Base-by-base conservation (phyloP, 176 grass and related monocot genomes). In the Ampelocalamus luodianensis region DNA sequence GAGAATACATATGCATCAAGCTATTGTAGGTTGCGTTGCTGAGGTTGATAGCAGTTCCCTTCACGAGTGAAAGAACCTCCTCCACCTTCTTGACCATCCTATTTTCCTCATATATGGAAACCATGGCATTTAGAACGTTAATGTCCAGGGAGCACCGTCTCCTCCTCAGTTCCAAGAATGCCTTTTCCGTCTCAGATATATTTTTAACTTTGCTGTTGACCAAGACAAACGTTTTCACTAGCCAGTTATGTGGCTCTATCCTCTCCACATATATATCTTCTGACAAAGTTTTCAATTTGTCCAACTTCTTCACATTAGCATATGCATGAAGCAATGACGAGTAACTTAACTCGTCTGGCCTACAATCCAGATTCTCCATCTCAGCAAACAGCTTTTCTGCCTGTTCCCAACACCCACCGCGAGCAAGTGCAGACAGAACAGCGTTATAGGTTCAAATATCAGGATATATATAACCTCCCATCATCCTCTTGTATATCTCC, bases 291-390 rank as follows among this genome's bases (percentile, higher is more conserved):
- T 72, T 88, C 56, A 98, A 37, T 85, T 84, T 87, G n/a, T 92
- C 88, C 79, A 93, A 49, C 64, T 80, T 80, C 78, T 91, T 95
- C 24, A 85, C 93, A 70, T 95, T 98, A 22, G 88, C 91, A 88
- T 98, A 98, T 65, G 93, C 88, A 89, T 94, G 96, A 78, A 98
- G 93, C 81, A 98, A 76, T 65, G 96, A 98, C 14, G 87, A 98
- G 71, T 98, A 95, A 83, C 93, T 95, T 29, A 85, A 80, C 45
- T 95, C 96, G 86, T 93, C 91, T 68, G 93, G 93, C 53, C 83
- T 93, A 85, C 77, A 95, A 72, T 91, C 88, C 44, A 88, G 59
- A 67, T 90, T 87, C 74, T 86, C 91, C 93, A 98, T 98, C 82
- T 98, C 96, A 64, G 84, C 78, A 72, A 92, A 72, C 51, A 98